Base-by-base conservation (phyloP, 305 asterid species). In the Withania somnifera region DNA sequence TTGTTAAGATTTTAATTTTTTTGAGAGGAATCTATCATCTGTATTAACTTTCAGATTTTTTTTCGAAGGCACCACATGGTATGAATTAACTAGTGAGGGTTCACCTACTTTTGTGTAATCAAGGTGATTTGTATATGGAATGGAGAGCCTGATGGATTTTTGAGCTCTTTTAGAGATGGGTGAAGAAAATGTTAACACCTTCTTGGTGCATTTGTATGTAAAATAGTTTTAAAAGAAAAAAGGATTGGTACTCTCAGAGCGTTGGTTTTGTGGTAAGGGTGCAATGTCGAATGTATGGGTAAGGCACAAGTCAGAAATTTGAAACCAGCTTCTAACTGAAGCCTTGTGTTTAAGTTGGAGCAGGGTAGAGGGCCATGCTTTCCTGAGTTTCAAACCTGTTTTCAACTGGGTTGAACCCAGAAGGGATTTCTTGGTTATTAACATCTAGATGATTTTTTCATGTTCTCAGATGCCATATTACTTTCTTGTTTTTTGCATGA, bases 401-500 rank as follows among this genome's bases (percentile, higher is more conserved):
- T 45, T 17, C 7, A 26, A 75, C 26, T 50, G 61, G 45, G 61
- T 75, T 47, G 79, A 50, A 30, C 61, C 28, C 80, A 50, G 17
- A 32, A 30, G n/a, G 58, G 11, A 14, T 75, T 50, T 73, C 42
- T 75, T 11, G 60, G 36, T 47, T 24, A 15, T 15, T 26, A 47
- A 28, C 45, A 75, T 75, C 17, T 75, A 19, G 47, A 61, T n/a
- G 36, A 28, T 5, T 75, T 40, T 79, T 26, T 42, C 71, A 47
- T 81, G 86, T 75, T 82, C 54, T 36, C 57, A 20, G 34, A 26
- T 63, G 28, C 17, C 83, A 22, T 51, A 66, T 47, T 66, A 71
- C 64, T 54, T 77, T 69, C 28, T 36, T 45, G 34, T 82, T 28
- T 61, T 61, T 82, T 40, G 76, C 75, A 68, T 84, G 66, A 81